Conservation (phyloP, 2,329 filamentous ascomycete species). For the Thelonectria blattea region DNA sequence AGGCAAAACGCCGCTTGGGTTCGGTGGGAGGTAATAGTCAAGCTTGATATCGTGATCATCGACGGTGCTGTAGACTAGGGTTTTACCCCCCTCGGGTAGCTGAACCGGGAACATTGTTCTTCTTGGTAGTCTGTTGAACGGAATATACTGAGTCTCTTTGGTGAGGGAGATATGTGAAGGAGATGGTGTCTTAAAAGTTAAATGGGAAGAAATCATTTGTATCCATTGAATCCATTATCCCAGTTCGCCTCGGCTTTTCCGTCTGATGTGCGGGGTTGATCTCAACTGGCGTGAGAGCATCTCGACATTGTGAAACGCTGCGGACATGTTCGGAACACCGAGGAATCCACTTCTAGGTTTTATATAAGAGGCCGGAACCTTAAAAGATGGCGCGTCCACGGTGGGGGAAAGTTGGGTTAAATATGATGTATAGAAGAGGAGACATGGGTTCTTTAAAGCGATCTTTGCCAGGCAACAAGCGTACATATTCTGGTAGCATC, state of each 20-base stretch:
- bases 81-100: slow-evolving; percentile 1
- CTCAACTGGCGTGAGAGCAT: neutral
- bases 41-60: slow-evolving; percentile 11
- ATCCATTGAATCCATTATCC: no score
- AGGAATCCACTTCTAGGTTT: neutral
- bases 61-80: slow-evolving; percentile 8
- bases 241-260: neutral
- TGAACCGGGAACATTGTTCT: neutral
- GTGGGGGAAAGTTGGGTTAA: no score
- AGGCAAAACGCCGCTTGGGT: neutral
- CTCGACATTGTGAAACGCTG: neutral
- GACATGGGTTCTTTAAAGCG: no score
- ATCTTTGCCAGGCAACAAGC: no score
- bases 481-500: no score
- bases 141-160: neutral
- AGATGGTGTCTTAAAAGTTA: neutral
- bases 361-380: neutral
- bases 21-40: slow-evolving; percentile 11
- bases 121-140: neutral
- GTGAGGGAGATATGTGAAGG: neutral
- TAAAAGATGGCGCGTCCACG: neutral
- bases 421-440: no score
- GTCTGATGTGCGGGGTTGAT: neutral
- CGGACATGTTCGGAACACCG: neutral
- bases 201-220: neutral